A percentile compares a stretch with the other conserved stretches of the same genome.
These are phyloP conservation scores for Rhizophlyctis rosea DNA, from an alignment of 192 early-diverging fungal genomes.

Conservation along the genomic window DNA sequence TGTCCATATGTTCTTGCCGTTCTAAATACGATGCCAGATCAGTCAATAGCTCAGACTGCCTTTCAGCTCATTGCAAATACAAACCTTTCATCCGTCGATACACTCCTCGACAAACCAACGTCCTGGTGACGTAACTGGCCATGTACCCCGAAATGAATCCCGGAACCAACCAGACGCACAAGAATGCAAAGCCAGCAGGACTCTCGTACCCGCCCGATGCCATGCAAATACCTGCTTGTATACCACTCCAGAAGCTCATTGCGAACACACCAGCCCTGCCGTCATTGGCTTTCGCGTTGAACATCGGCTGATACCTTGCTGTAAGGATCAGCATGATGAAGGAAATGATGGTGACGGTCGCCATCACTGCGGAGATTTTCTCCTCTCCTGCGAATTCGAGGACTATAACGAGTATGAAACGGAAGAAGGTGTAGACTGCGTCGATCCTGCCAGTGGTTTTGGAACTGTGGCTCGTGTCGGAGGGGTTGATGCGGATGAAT, in stretches of 20 bases:
- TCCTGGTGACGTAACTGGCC: neutral
- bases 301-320: conserved; percentile 19
- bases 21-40: too few species aligned
- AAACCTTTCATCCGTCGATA: conserved; percentile 5
- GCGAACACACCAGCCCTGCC: conserved; percentile 9
- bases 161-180: conserved; percentile 18
- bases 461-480: conserved; percentile 1
- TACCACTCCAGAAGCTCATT: conserved; percentile 1
- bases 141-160: conserved; percentile 6
- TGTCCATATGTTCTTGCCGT: too few species aligned
- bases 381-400: neutral
- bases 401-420: conserved; percentile 10
- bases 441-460: conserved; percentile 27
- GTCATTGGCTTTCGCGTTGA: conserved; percentile 13
- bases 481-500: conserved; percentile 5
- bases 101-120: neutral
- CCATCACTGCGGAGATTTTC: neutral
- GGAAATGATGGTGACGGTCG: neutral
- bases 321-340: neutral
- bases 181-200: neutral
- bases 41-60: too few species aligned
- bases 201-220: neutral
- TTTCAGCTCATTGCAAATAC: too few species aligned
- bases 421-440: conserved; percentile 12
- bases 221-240: conserved; percentile 12